Base-by-base conservation (phyloP, 495 filamentous ascomycete species). In the Podospora fimiseda region DNA sequence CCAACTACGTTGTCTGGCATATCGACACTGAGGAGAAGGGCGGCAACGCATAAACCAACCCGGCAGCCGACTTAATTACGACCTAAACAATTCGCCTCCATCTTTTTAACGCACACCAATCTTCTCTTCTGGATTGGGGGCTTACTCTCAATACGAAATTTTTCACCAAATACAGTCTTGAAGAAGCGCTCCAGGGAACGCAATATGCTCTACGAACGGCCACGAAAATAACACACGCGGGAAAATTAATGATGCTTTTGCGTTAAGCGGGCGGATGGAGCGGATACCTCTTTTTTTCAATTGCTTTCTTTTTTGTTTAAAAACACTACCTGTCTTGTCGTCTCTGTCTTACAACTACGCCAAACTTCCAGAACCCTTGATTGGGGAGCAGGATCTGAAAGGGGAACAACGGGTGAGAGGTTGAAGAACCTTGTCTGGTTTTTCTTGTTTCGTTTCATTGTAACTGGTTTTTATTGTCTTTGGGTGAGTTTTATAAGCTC, bases 1-100 rank as follows among this genome's bases (percentile, higher is more conserved):
- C 93, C 51, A 98, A 98, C 71, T 98, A 98, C 67, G 83, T 98
- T 42, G 90, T 98, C 43, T 98, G 93, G 93, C 93, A 98, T 68
- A 89, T 96, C 59, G 93, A 98, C 67, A 98, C 93, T n/a, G 83
- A 95, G 39, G 93, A 97, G 76, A 96, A 96, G 77, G 81, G 83
- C 9, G 93, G 92, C 2, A 96, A 98, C 64, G 63, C 69, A 50
- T 79, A 72, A 47, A 60, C n/a, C n/a, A n/a, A n/a, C n/a, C n/a
- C n/a, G n/a, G n/a, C n/a, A n/a, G n/a, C n/a, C n/a, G n/a, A n/a
- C n/a, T n/a, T n/a, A n/a, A n/a, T n/a, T n/a, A n/a, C n/a, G n/a
- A n/a, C n/a, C n/a, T n/a, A n/a, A n/a, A n/a, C n/a, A 3, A 4
- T 11, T 15, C 3, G 22, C 22, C 36, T 20, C 41, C 24, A 16